Evolutionary conservation across 2,329 filamentous ascomycete genomes (phyloP), one percentile per base, ranked within the genome.

Genomic region (Colletotrichum sp.): DNA sequence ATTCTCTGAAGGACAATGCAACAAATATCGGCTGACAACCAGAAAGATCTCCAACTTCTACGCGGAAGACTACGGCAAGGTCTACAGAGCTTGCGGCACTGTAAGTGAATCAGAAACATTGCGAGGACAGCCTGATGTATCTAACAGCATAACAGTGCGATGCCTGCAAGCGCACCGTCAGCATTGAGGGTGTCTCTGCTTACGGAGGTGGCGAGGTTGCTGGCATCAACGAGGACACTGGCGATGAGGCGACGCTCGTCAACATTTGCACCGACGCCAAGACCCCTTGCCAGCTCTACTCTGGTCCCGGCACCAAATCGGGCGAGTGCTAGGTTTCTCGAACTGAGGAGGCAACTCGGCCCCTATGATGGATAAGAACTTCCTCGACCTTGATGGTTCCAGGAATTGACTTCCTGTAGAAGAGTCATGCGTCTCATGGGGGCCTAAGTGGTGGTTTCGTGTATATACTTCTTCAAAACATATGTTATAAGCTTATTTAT

Each of bases 21-120:
- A 16, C 18, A 24, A 8, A 15, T 3, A 34, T 15, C 12, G 15
- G 36, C 18, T 52, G 3, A 56, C 26, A 38, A 6, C 15, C 5
- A n/a, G n/a, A 13, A 6, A 76, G 75, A 82, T 84, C 36, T 77
- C 84, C 77, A 84, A 86, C 77, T 84, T 85, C 80, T 87, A 86
- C 68, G 86, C 84, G 75, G 81, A 85, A 7, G 84, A 88, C 80
- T 88, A 89, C 75, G 87, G 88, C 67, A 89, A 89, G 79, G 82
- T 88, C 61, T 87, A 77, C 48, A 68, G 73, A 64, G 66, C 76
- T 16, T 77, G 73, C 64, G 67, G 72, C 36, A 74, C 72, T 8
- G 72, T 74, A 38, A 71, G 72, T 66, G 1, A 73, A 75, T 80
- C 10, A 43, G 8, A 21, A 30, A 12, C n/a, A 8, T 15, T 24